These are phyloP conservation scores for Tympanopsis confertula DNA, from an alignment of 2,329 filamentous ascomycete species.

Conservation along the genomic window DNA sequence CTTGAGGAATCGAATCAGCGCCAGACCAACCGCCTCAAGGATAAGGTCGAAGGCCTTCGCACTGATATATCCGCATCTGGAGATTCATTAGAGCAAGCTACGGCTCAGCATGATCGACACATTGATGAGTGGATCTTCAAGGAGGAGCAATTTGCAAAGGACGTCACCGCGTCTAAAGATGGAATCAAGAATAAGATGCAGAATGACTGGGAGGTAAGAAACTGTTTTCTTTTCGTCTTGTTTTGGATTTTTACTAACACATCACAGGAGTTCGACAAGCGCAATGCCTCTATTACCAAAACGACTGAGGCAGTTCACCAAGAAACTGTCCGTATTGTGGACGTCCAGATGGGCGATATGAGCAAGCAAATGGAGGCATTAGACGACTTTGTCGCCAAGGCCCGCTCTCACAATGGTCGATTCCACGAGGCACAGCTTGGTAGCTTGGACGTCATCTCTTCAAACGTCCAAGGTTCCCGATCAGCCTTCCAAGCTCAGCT, in stretches of 20 bases:
- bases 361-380: constrained; percentile 79
- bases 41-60: constrained; percentile 50
- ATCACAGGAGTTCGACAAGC: constrained; percentile 55
- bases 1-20: constrained; percentile 62
- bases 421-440: constrained; percentile 61
- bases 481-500: constrained; percentile 60
- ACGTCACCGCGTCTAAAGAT: constrained; percentile 64
- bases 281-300: constrained; percentile 72
- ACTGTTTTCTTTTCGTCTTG: constrained; percentile 40
- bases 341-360: constrained; percentile 78
- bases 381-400: constrained; percentile 79
- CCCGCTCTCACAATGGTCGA: constrained; percentile 66
- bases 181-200: constrained; percentile 71
- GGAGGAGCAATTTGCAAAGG: constrained; percentile 58
- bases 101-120: constrained; percentile 53
- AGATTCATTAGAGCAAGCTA: constrained; percentile 50
- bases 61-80: constrained; percentile 55
- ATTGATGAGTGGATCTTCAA: constrained; percentile 67
- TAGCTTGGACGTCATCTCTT: constrained; percentile 56
- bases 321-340: constrained; percentile 80
- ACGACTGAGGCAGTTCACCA: constrained; percentile 81
- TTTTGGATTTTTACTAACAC: constrained; percentile 25
- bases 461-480: constrained; percentile 63
- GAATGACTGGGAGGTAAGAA: constrained; percentile 69
- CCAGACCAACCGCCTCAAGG: constrained; percentile 61